Evolutionary conservation across 164 flowering plant species (phyloP).

Genomic region (Vitis rotundifolia): DNA sequence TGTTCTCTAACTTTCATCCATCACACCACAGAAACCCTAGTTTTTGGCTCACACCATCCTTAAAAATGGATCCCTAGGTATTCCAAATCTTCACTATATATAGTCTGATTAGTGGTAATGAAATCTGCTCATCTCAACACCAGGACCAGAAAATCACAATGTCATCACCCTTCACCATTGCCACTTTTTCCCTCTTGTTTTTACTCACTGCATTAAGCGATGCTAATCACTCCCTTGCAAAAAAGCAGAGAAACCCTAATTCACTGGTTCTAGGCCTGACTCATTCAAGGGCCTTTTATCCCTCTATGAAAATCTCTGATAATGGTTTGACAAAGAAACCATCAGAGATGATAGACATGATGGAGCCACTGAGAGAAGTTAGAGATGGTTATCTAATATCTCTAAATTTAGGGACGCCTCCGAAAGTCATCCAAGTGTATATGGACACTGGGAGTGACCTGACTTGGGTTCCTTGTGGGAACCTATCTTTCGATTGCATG

Average conservation of each 20-base stretch:
- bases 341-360: slow-evolving; percentile 32
- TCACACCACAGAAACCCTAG: too few species aligned
- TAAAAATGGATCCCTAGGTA: too few species aligned
- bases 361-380: slow-evolving; percentile 57
- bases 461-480: slow-evolving; percentile 84
- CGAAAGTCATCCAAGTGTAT: slow-evolving; percentile 62
- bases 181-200: slow-evolving; percentile 17
- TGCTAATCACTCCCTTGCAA: slow-evolving; percentile 35
- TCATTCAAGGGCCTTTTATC: slow-evolving; percentile 34
- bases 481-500: slow-evolving; percentile 64
- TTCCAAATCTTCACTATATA: too few species aligned
- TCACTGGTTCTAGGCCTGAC: slow-evolving; percentile 54
- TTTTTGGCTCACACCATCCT: too few species aligned
- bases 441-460: slow-evolving; percentile 88
- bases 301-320: slow-evolving; percentile 7
- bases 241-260: slow-evolving; percentile 3
- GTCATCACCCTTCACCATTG: neutral
- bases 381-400: slow-evolving; percentile 75
- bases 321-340: slow-evolving; percentile 12
- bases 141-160: slow-evolving; percentile 1
- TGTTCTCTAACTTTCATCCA: too few species aligned
- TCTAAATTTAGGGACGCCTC: slow-evolving; percentile 64
- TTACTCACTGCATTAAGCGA: neutral
- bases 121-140: too few species aligned
- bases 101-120: too few species aligned